Percentiles rank a stretch among this genome's conserved stretches.
phyloP scores from a whole-genome alignment of 2,329 filamentous ascomycete species.

The Zymoseptoria ardabiliae region DNA sequence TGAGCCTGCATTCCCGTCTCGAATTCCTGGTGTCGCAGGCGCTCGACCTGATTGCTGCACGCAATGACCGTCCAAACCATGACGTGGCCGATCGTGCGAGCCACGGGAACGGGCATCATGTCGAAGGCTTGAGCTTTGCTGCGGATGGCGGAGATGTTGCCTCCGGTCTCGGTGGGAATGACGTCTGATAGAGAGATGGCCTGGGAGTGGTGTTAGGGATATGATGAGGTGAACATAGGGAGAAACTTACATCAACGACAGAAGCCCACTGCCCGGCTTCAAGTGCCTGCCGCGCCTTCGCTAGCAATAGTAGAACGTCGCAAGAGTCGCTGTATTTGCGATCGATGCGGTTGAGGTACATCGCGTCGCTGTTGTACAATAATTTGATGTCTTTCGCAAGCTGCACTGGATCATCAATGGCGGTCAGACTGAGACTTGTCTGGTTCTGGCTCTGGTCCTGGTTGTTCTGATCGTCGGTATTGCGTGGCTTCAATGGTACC shows the following conservation, averaged over 20 bases:
- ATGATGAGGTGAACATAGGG: neutral
- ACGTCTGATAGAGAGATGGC: constrained; percentile 66
- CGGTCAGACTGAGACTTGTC: constrained; percentile 58
- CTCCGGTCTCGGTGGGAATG: constrained; percentile 67
- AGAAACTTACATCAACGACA: constrained; percentile 56
- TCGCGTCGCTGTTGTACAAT: constrained; percentile 54
- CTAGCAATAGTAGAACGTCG: constrained; percentile 53
- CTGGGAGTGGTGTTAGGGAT: constrained; percentile 10
- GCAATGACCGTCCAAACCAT: constrained; percentile 90
- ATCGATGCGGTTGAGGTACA: constrained; percentile 55
- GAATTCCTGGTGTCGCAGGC: constrained; percentile 63
- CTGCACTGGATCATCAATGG: constrained; percentile 59
- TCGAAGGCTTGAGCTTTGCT: constrained; percentile 74
- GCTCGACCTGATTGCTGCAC: constrained; percentile 70
- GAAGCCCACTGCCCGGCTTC: constrained; percentile 52
- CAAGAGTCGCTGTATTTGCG: constrained; percentile 52
- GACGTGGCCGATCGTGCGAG: constrained; percentile 82
- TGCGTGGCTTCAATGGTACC: constrained; percentile 70
- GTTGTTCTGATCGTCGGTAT: constrained; percentile 28
- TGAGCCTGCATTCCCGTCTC: constrained; percentile 45
- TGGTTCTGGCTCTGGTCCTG: constrained; percentile 33
- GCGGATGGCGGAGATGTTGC: constrained; percentile 73
- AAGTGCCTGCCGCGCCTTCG: constrained; percentile 53
- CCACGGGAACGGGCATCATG: constrained; percentile 68
- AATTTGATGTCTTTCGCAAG: constrained; percentile 56